Percentiles rank a stretch among this genome's conserved stretches.
Conservation (phyloP, 169 alveolate genomes). For the Plasmodium reichenowi region DNA sequence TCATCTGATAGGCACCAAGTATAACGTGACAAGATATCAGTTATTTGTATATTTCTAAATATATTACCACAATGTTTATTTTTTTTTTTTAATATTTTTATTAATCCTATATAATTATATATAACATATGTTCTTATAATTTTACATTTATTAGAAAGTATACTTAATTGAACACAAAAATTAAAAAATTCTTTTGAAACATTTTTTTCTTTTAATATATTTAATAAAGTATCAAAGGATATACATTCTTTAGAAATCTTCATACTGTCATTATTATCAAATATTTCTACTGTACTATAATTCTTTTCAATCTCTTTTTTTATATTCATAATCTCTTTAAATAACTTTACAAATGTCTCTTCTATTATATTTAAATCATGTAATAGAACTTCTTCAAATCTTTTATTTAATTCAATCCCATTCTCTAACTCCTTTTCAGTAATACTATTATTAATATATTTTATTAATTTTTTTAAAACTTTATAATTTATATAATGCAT, state of each 20-base stretch:
- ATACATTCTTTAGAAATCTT: slow-evolving; percentile 13
- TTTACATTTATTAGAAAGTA: slow-evolving; percentile 45
- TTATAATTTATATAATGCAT: slow-evolving; percentile 52
- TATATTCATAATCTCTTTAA: slow-evolving; percentile 23
- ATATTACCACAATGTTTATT: slow-evolving; percentile 11
- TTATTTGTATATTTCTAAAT: slow-evolving; percentile 6
- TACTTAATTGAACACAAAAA: slow-evolving; percentile 49
- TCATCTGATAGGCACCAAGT: slow-evolving; percentile 58
- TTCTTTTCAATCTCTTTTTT: slow-evolving; percentile 43
- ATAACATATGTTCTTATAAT: slow-evolving; percentile 36
- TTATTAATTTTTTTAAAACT: slow-evolving; percentile 19
- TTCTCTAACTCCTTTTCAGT: background rate
- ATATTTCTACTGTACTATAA: background rate
- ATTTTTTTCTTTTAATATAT: slow-evolving; percentile 33
- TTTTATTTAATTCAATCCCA: slow-evolving; percentile 5
- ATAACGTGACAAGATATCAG: slow-evolving; percentile 17
- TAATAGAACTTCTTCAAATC: slow-evolving; percentile 24
- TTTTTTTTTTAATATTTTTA: slow-evolving; percentile 42
- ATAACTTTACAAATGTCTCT: slow-evolving; percentile 17
- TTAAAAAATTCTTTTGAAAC: slow-evolving; percentile 47
- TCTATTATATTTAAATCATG: slow-evolving; percentile 27
- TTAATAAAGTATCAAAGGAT: slow-evolving; percentile 34
- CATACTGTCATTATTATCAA: slow-evolving; percentile 27
- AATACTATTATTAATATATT: slow-evolving; percentile 15
- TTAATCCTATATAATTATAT: slow-evolving; percentile 33